Evolutionary conservation across 176 grass and related monocot genomes (phyloP).

Genomic region (Neostapfia colusana): DNA sequence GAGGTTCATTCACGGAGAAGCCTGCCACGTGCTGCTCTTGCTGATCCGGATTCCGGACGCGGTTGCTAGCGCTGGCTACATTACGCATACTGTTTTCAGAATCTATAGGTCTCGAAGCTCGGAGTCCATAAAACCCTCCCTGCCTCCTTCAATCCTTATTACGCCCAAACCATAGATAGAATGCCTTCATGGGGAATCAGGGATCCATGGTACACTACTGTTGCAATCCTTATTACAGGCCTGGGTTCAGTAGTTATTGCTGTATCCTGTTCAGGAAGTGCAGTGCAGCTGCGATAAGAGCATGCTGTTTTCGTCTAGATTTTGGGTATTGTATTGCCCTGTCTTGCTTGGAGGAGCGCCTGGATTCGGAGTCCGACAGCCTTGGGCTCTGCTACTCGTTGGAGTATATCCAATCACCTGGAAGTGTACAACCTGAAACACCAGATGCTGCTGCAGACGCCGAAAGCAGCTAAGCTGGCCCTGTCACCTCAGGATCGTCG

Average conservation of each 20-base stretch:
- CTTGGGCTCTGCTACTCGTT: neutral
- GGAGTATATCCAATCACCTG: neutral
- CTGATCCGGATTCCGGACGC: neutral
- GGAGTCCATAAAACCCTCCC: too few relatives aligned
- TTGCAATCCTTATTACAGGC: too few relatives aligned
- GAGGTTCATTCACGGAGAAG: neutral
- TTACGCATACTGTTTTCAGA: neutral
- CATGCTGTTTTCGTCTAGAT: neutral
- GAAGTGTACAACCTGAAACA: neutral
- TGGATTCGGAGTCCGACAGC: neutral
- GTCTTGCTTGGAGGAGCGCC: neutral
- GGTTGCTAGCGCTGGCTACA: neutral
- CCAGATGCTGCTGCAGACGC: neutral
- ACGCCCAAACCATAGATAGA: too few relatives aligned
- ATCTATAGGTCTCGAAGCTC: too few relatives aligned
- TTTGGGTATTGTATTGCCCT: neutral
- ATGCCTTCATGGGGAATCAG: too few relatives aligned
- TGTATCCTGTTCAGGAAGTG: neutral
- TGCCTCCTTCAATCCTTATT: too few relatives aligned
- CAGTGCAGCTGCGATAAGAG: neutral
- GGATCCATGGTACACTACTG: too few relatives aligned
- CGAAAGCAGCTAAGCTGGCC: slow-evolving; percentile 2
- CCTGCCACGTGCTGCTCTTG: neutral
- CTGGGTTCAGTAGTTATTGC: neutral
- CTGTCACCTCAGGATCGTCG: neutral